Evolutionary conservation across 345 rosid species (phyloP), one percentile per base, ranked within the genome.

Genomic region (Citrus mangshanensis): DNA sequence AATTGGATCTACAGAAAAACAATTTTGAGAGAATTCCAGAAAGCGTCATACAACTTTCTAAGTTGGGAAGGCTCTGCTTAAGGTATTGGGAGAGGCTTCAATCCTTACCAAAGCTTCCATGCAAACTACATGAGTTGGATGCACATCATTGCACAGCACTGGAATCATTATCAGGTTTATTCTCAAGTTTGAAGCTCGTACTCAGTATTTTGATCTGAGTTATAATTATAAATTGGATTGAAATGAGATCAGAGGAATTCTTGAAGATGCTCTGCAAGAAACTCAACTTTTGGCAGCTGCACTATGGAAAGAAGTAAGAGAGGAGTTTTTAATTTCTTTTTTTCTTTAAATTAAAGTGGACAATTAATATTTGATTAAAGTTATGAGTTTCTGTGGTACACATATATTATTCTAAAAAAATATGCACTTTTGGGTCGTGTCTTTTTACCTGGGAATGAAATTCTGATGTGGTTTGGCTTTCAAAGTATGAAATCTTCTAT

Each of bases 81-180:
- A 27, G 64, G 9, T 1, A 63, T 32, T 76, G 80, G 59, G 8
- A 14, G 8, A 70, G 32, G 18, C 80, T 76, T 66, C 68, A 38
- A 19, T 32, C 21, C 46, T 27, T 81, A 40, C 77, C 68, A 7
- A 35, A 70, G 37, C 67, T 70, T 80, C 83, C 79, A 49, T 18
- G 58, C 19, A 54, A 54, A 4, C 58, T 54, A 54, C 22, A 12
- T 46, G 51, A 13, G 51, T 14, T 54, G 22, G 56, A 51, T 51
- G 56, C 7, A 54, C 21, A 19, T 54, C 58, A 19, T 54, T 54
- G 58, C 51, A 13, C 4, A 4, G 51, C 51, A 13, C 18, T 46
- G 51, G 58, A 6, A 18, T 54, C 58, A 54, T 16, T 54, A 54
- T 19, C 2, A 54, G 58, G 21, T 54, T 19, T 54, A 54, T 19